Percentiles rank a stretch among this genome's conserved stretches.
Conservation (phyloP, 345 rosid genomes). For the Populus ilicifolia region DNA sequence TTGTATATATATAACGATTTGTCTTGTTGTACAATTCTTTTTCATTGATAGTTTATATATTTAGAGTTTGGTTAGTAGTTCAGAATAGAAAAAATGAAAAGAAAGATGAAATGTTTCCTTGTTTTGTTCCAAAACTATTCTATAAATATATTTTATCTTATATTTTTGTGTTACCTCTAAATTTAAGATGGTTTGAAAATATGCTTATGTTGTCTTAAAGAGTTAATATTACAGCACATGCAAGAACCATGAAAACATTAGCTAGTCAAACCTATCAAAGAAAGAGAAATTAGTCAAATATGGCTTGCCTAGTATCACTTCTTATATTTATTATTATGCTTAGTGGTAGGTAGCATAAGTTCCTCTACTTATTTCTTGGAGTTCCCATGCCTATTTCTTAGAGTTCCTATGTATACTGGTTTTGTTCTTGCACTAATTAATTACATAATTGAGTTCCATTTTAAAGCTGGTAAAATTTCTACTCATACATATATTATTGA, state of each 20-base stretch:
- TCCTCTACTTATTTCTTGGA: conserved; percentile 2
- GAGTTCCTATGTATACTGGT: not conserved
- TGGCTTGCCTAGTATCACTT: conserved; percentile 7
- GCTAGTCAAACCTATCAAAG: not conserved
- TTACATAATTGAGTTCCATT: conserved; percentile 20
- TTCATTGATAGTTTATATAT: not conserved
- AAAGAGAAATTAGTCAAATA: conserved; percentile 8
- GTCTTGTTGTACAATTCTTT: no score
- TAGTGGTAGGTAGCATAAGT: no score
- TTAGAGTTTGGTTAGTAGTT: no score
- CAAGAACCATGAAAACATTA: no score
- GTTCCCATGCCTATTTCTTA: conserved; percentile 4
- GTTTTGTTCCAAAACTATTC: no score
- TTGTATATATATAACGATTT: no score
- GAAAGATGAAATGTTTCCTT: no score
- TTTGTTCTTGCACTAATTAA: not conserved
- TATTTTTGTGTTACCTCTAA: no score
- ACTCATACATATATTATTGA: conserved; percentile 15
- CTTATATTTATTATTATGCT: not conserved
- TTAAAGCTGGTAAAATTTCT: conserved; percentile 32
- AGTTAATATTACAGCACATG: not conserved
- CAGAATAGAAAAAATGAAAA: no score
- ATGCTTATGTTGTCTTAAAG: not conserved
- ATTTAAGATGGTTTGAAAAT: no score
- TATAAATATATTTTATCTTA: no score